Evolutionary conservation across 306 rosid genomes (phyloP).

Genomic region (Gillenia trifoliata): DNA sequence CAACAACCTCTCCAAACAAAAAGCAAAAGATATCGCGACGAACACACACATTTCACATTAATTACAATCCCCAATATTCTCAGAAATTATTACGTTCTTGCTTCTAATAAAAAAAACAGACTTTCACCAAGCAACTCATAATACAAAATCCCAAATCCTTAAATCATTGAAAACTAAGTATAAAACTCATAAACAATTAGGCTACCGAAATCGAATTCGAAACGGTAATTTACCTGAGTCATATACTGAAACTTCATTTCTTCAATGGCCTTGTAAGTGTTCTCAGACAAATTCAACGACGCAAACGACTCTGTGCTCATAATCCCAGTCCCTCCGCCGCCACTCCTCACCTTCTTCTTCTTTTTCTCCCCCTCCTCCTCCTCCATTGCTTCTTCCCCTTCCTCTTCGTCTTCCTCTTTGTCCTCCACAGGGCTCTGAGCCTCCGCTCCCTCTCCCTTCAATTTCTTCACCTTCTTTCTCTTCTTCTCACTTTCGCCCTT

Average conservation of each 20-base stretch:
- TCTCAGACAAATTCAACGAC: conserved; percentile 55
- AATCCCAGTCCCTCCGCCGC: conserved; percentile 43
- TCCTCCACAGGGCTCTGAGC: neutral
- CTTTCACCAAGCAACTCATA: neutral
- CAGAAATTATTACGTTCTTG: neutral
- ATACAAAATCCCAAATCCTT: neutral
- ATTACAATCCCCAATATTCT: neutral
- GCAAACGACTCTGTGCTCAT: conserved; percentile 53
- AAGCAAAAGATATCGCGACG: neutral
- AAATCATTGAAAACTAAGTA: neutral
- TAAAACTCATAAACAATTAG: neutral
- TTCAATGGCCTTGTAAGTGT: conserved; percentile 51
- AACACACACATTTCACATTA: neutral
- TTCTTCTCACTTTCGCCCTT: conserved; percentile 5
- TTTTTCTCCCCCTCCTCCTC: conserved; percentile 14
- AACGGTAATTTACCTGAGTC: conserved; percentile 52
- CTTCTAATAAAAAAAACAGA: too few species aligned
- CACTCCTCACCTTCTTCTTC: conserved; percentile 20
- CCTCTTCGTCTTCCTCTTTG: neutral
- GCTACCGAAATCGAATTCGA: neutral
- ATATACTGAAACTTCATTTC: conserved; percentile 55
- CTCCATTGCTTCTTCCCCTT: neutral
- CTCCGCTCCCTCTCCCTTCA: conserved; percentile 7
- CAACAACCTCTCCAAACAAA: neutral
- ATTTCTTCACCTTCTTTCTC: conserved; percentile 19